Percentiles rank a stretch among this genome's conserved stretches.
Conservation (phyloP, 164 flowering plant species). For the Dillenia turbinata region DNA sequence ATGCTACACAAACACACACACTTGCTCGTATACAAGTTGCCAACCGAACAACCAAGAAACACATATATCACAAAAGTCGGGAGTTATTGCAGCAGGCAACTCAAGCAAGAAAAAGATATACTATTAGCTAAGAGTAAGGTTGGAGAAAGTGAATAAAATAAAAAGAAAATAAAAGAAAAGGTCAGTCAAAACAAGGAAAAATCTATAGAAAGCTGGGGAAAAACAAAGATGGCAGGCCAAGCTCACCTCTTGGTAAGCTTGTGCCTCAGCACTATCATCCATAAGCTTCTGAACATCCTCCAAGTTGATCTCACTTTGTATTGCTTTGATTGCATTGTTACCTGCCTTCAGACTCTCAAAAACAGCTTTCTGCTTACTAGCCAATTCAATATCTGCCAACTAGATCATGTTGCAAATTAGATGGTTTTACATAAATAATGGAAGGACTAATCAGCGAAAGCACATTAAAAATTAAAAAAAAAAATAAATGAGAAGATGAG, state of each 20-base stretch:
- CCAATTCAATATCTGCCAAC: conserved; percentile 92
- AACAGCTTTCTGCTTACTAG: conserved; percentile 93
- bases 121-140: too few species aligned
- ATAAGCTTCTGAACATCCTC: conserved; percentile 93
- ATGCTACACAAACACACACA: too few species aligned
- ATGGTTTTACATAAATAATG: neutral
- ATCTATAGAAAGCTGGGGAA: neutral
- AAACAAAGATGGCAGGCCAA: conserved; percentile 2
- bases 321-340: conserved; percentile 76
- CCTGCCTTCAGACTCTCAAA: conserved; percentile 91
- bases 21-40: too few species aligned
- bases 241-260: conserved; percentile 94
- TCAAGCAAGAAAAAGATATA: too few species aligned
- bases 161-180: too few species aligned
- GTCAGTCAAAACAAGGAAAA: too few species aligned
- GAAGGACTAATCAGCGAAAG: neutral
- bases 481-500: neutral
- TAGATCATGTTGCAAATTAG: conserved; percentile 26
- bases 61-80: too few species aligned
- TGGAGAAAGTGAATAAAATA: too few species aligned
- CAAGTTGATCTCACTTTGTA: conserved; percentile 85
- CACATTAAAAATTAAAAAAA: neutral
- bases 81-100: too few species aligned
- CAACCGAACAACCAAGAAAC: too few species aligned
- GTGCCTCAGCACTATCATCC: conserved; percentile 95